Conservation (phyloP, 495 filamentous ascomycete genomes). For the Recurvomyces mirabilis region DNA sequence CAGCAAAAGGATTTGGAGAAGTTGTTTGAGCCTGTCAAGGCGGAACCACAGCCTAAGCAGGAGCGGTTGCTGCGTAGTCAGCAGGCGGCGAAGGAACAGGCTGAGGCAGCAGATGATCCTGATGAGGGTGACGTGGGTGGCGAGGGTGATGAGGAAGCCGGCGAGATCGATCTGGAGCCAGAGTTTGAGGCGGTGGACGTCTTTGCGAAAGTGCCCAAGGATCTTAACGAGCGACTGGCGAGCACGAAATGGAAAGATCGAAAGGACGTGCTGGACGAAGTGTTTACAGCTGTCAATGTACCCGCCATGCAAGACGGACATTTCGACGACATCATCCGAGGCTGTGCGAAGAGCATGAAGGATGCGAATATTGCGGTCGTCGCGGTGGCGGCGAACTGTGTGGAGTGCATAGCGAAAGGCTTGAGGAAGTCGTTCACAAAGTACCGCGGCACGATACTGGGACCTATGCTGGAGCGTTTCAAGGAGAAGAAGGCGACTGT, state of each 20-base stretch:
- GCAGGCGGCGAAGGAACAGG: constrained; percentile 65
- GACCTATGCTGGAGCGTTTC: constrained; percentile 81
- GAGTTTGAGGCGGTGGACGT: constrained; percentile 76
- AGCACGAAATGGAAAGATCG: constrained; percentile 98
- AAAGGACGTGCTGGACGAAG: constrained; percentile 82
- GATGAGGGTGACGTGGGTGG: constrained; percentile 35
- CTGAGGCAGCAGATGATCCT: constrained; percentile 47
- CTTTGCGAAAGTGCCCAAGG: constrained; percentile 65
- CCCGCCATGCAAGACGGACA: constrained; percentile 86
- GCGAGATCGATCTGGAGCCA: constrained; percentile 59
- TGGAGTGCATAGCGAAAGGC: constrained; percentile 85
- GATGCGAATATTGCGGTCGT: constrained; percentile 96
- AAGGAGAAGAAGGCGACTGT: constrained; percentile 95
- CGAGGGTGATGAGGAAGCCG: constrained; percentile 57
- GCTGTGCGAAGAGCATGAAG: constrained; percentile 91
- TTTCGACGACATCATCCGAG: constrained; percentile 70
- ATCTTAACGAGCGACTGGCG: constrained; percentile 68
- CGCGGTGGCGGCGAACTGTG: constrained; percentile 84
- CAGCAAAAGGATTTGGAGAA: constrained; percentile 93
- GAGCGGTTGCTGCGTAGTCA: constrained; percentile 81
- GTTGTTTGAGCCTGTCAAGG: constrained; percentile 83
- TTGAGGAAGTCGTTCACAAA: constrained; percentile 67
- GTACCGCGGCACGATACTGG: constrained; percentile 66
- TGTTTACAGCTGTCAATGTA: constrained; percentile 66
- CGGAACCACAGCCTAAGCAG: constrained; percentile 79